Percentiles rank a stretch among this genome's conserved stretches.
Conservation (phyloP, 768 basidiomycete species). For the Termitomyces sp. region DNA sequence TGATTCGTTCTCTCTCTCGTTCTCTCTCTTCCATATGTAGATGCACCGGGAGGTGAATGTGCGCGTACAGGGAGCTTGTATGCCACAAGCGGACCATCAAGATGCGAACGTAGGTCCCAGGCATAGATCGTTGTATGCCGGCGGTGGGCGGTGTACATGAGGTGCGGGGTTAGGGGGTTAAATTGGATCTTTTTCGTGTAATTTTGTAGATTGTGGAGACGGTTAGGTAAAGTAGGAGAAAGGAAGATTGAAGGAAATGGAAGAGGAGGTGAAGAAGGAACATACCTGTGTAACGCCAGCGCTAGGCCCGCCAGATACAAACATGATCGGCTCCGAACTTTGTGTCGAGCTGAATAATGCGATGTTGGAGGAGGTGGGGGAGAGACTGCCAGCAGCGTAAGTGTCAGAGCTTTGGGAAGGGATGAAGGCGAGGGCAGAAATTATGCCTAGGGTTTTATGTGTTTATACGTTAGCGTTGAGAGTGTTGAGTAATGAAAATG, state of each 20-base stretch:
- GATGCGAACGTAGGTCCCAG: slow-evolving; percentile 74
- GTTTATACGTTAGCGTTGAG: too few relatives aligned
- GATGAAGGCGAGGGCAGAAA: slow-evolving; percentile 80
- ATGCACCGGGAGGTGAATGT: too few relatives aligned
- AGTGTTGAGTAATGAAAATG: too few relatives aligned
- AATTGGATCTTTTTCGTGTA: slow-evolving; percentile 55
- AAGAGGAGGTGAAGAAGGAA: background rate
- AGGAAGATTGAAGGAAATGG: background rate
- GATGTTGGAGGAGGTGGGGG: slow-evolving; percentile 49
- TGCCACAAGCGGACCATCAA: slow-evolving; percentile 33
- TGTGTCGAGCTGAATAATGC: slow-evolving; percentile 61
- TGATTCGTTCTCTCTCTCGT: slow-evolving; percentile 56
- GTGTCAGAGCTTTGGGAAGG: slow-evolving; percentile 53
- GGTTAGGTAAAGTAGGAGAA: background rate
- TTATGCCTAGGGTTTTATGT: slow-evolving; percentile 51
- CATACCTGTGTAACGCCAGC: slow-evolving; percentile 52
- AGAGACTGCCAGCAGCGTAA: slow-evolving; percentile 78
- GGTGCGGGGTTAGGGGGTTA: slow-evolving; percentile 63
- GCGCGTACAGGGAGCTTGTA: slow-evolving; percentile 16
- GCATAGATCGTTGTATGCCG: slow-evolving; percentile 54
- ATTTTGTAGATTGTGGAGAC: too few relatives aligned
- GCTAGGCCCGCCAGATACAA: slow-evolving; percentile 50
- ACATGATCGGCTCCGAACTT: slow-evolving; percentile 48
- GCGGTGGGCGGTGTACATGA: slow-evolving; percentile 78
- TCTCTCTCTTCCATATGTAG: background rate